Percentiles rank a stretch among this genome's conserved stretches.
Evolutionary conservation across 2,329 filamentous ascomycete species (phyloP).

Genomic region (Zymoseptoria brevis): DNA sequence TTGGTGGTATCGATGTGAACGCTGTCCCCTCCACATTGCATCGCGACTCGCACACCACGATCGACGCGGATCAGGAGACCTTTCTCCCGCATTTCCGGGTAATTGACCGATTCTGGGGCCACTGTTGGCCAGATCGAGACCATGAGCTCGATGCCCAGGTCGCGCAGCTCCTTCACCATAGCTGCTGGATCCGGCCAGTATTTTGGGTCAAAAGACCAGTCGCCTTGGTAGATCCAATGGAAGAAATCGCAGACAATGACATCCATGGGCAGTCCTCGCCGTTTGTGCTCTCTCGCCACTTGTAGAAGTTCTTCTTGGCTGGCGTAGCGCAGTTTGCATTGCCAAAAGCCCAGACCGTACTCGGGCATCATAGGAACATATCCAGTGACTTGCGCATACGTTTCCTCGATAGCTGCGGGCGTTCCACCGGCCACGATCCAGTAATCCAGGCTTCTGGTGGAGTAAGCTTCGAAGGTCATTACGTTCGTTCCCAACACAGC

Average conservation of each 20-base stretch:
- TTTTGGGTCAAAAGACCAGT: slow-evolving; percentile 57
- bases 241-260: slow-evolving; percentile 63
- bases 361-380: slow-evolving; percentile 60
- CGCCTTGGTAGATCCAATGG: slow-evolving; percentile 59
- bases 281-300: slow-evolving; percentile 53
- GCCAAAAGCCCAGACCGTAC: slow-evolving; percentile 61
- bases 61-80: slow-evolving; percentile 55
- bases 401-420: slow-evolving; percentile 48
- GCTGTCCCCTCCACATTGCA: slow-evolving; percentile 50
- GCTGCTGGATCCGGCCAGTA: slow-evolving; percentile 55
- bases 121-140: slow-evolving; percentile 64
- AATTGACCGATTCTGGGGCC: slow-evolving; percentile 52
- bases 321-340: slow-evolving; percentile 59
- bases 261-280: slow-evolving; percentile 50
- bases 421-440: slow-evolving; percentile 55
- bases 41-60: slow-evolving; percentile 49
- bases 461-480: slow-evolving; percentile 54
- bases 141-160: slow-evolving; percentile 57
- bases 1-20: slow-evolving; percentile 59
- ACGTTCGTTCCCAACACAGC: slow-evolving; percentile 54
- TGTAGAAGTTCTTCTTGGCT: slow-evolving; percentile 56
- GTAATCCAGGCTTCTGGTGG: slow-evolving; percentile 53
- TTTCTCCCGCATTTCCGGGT: slow-evolving; percentile 52
- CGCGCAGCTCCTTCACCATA: slow-evolving; percentile 55
- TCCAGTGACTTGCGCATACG: slow-evolving; percentile 51